Evolutionary conservation across 306 rosid genomes (phyloP).

Genomic region (Dryas drummondii): DNA sequence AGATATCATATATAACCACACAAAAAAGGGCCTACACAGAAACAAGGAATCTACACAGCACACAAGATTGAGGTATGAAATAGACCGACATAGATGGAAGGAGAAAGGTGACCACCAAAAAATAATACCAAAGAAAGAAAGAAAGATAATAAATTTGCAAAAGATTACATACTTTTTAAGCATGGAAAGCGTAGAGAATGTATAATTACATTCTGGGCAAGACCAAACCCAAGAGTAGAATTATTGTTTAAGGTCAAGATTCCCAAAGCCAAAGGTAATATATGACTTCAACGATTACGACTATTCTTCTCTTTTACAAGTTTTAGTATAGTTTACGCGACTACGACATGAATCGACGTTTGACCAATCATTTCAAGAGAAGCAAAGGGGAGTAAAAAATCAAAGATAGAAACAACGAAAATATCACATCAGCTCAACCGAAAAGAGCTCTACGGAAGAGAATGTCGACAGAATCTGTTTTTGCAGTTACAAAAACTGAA

Average conservation of each 20-base stretch:
- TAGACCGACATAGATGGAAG: constrained; percentile 33
- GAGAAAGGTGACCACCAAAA: constrained; percentile 5
- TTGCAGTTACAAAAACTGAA: constrained; percentile 29
- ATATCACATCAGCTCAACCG: constrained; percentile 68
- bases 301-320: constrained; percentile 7
- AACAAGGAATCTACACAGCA: constrained; percentile 48
- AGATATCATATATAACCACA: constrained; percentile 54
- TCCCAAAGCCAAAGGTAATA: constrained; percentile 21
- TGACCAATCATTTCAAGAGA: constrained; percentile 21
- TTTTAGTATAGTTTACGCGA: constrained; percentile 37
- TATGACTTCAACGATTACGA: constrained; percentile 29
- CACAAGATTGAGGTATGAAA: constrained; percentile 39
- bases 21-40: constrained; percentile 54
- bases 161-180: constrained; percentile 7
- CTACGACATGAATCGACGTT: constrained; percentile 36
- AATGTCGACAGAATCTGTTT: constrained; percentile 31
- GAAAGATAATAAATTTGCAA: not conserved
- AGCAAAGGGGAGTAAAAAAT: constrained; percentile 27
- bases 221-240: constrained; percentile 5
- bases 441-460: constrained; percentile 36
- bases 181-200: constrained; percentile 7
- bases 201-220: constrained; percentile 5
- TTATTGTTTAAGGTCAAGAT: constrained; percentile 20
- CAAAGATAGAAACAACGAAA: constrained; percentile 46
- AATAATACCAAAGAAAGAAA: not conserved